A percentile compares a stretch with the other conserved stretches of the same genome.
Conservation (phyloP, 768 basidiomycete species). For the Phlebiopsis flavidoalba region DNA sequence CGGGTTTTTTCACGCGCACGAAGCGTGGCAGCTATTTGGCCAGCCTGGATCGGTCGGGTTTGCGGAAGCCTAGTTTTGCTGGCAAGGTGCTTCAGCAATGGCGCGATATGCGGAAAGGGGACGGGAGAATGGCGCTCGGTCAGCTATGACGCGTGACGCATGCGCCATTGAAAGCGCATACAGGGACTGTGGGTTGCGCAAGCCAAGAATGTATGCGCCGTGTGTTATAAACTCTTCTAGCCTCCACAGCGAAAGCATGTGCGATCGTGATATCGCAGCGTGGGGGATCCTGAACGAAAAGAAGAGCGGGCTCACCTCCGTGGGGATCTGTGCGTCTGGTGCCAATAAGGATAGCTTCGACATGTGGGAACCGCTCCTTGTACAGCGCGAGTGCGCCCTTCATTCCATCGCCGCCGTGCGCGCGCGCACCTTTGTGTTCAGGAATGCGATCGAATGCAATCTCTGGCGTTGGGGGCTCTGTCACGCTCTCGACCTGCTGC, state of each 20-base stretch:
- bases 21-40: no score
- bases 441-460: slow-evolving; percentile 19
- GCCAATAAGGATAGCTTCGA: slow-evolving; percentile 84
- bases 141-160: background rate
- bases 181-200: no score
- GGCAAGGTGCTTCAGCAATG: background rate
- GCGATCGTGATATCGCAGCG: no score
- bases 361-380: slow-evolving; percentile 57
- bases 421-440: slow-evolving; percentile 18
- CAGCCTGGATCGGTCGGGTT: slow-evolving; percentile 85
- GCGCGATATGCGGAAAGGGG: background rate
- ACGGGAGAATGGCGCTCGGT: background rate
- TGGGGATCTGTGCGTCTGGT: slow-evolving; percentile 90
- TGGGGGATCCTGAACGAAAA: no score
- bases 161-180: background rate
- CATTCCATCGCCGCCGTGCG: slow-evolving; percentile 70
- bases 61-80: slow-evolving; percentile 70
- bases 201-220: no score
- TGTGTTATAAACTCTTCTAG: no score
- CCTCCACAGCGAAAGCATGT: no score
- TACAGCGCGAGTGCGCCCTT: slow-evolving; percentile 70
- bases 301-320: slow-evolving; percentile 53
- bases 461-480: slow-evolving; percentile 28
- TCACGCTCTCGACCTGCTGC: slow-evolving; percentile 43
- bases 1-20: slow-evolving; percentile 89